Evolutionary conservation across 768 basidiomycete species (phyloP), one percentile per base, ranked within the genome.

Genomic region (Boletus eberwhitei): DNA sequence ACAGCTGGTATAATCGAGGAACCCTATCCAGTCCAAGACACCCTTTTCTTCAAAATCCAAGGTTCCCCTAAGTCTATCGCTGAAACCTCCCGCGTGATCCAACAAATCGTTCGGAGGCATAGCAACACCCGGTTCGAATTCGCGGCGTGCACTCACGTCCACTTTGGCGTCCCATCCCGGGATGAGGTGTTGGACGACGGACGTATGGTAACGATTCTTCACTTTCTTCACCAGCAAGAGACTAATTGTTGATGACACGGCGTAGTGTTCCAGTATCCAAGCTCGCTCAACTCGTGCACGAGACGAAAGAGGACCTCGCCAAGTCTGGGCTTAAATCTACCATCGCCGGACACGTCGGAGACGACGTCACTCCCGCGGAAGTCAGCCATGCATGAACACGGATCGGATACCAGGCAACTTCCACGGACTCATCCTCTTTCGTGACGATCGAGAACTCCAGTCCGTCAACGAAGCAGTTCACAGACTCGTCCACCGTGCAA

Each of bases 31-130:
- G 83, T 84, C 19, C 73, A 79, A 57, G 91, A 94, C 64, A 87
- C 87, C 0, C 79, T 97, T 11, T 93, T 97, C 74, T 91, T 98
- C 79, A 95, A 96, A 69, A 81, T 97, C 48, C 91, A 94, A 67
- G 93, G 93, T 3, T 83, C 89, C 34, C 73, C 79, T 0, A 70
- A 77, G 12, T 77, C 80, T 6, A 81, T 88, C 32, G 65, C 79
- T 4, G 78, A 79, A 39, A 79, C 89, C 0, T 81, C 87, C 0
- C 75, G 79, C 41, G 70, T 76, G 19, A 79, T 91, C 24, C 75
- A 84, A 59, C 63, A 70, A 8, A 82, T 96, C 26, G 82, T 85
- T 21, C 76, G 81, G 61, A 81, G 77, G 61, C 84, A 95, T 59
- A 84, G 84, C 2, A 84, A 90, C 46, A 76, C 69, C 21, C 76